phyloP scores from a whole-genome alignment of 2,329 filamentous ascomycete genomes.

The Monosporascus cannonballus region DNA sequence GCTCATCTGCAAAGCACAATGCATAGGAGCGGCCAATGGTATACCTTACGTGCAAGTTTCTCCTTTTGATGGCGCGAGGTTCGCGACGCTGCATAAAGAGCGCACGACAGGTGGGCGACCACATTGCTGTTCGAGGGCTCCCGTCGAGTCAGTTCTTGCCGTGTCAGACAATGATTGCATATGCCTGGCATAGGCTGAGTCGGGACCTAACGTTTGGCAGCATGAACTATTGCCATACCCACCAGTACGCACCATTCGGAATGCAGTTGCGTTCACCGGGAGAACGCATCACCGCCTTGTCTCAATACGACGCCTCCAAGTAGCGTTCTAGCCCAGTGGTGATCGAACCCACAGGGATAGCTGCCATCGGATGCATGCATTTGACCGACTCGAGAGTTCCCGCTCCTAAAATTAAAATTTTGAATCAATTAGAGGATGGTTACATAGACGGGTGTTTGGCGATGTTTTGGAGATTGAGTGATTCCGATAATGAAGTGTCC shows the following conservation, averaged over 20 bases:
- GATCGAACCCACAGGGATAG: neutral
- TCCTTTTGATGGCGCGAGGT: neutral
- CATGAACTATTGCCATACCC: too few species aligned
- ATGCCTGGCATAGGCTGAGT: neutral
- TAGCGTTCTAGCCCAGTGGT: neutral
- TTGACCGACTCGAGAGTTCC: neutral
- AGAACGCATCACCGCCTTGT: too few species aligned
- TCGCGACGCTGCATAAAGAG: conserved; percentile 1
- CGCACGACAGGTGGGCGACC: conserved; percentile 14
- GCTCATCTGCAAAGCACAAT: neutral
- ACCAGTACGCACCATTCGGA: too few species aligned
- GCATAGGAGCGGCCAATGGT: neutral
- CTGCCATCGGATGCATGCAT: neutral
- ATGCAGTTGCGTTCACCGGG: too few species aligned
- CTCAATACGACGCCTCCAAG: too few species aligned
- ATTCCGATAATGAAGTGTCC: neutral
- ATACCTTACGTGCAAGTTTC: neutral
- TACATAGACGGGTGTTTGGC: neutral
- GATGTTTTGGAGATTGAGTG: neutral
- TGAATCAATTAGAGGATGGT: neutral
- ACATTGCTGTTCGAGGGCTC: conserved; percentile 9
- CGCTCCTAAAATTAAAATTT: neutral
- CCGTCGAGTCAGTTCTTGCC: neutral
- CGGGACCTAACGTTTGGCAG: too few species aligned
- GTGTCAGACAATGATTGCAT: neutral